A percentile compares a stretch with the other conserved stretches of the same genome.
phyloP scores from a whole-genome alignment of 2,329 filamentous ascomycete genomes.

The Hirsutella rhossiliensis region DNA sequence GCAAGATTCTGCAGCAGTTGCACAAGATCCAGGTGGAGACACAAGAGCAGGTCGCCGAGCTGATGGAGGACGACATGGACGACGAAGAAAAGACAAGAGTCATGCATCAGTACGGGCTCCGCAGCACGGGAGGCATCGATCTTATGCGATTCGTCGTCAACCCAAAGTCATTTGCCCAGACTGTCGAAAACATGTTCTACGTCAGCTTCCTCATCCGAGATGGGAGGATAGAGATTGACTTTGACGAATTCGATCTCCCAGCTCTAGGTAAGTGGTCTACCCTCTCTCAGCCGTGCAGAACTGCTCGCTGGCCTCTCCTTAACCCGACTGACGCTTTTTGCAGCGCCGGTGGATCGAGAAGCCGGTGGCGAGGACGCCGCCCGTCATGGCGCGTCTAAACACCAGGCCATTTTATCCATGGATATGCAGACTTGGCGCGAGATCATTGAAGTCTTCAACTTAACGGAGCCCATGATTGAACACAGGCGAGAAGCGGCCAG shows the following conservation, averaged over 20 bases:
- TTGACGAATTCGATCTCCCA: slow-evolving; percentile 65
- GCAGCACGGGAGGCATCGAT: slow-evolving; percentile 58
- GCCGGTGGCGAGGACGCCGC: slow-evolving; percentile 32
- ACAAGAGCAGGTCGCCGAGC: slow-evolving; percentile 31
- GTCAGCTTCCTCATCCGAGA: slow-evolving; percentile 89
- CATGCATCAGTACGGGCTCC: slow-evolving; percentile 54
- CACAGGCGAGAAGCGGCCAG: slow-evolving; percentile 53
- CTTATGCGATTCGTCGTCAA: slow-evolving; percentile 85
- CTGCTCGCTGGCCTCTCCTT: not conserved
- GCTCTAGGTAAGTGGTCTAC: slow-evolving; percentile 53
- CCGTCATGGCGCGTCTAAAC: slow-evolving; percentile 47
- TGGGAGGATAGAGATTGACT: slow-evolving; percentile 61
- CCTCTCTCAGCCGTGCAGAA: not conserved
- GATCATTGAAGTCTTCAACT: slow-evolving; percentile 63
- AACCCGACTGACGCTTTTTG: not conserved
- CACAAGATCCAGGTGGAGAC: slow-evolving; percentile 31
- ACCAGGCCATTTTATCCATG: slow-evolving; percentile 81
- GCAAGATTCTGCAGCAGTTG: slow-evolving; percentile 57
- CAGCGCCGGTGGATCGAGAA: slow-evolving; percentile 26
- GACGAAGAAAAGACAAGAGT: slow-evolving; percentile 35
- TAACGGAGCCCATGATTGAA: slow-evolving; percentile 73
- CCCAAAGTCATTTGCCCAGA: slow-evolving; percentile 82
- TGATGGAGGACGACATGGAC: slow-evolving; percentile 32
- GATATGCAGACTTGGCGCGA: slow-evolving; percentile 77
- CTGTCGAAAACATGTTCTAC: slow-evolving; percentile 94